Evolutionary conservation across 163 green algal species (phyloP).

Genomic region (Scenedesmus sp.): DNA sequence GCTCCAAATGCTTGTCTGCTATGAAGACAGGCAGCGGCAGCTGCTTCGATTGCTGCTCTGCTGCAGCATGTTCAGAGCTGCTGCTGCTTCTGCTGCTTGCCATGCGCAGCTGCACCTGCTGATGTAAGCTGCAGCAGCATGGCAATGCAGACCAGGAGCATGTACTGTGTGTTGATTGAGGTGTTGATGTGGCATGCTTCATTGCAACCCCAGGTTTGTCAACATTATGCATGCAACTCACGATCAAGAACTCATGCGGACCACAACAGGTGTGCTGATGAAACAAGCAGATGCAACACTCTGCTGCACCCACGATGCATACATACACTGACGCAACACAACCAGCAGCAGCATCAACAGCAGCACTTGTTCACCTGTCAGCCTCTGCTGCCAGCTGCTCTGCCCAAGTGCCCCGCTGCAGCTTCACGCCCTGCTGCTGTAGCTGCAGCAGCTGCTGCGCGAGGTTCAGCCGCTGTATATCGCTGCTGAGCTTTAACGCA

Average conservation of each 20-base stretch:
- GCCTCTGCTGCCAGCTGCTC: constrained; percentile 31
- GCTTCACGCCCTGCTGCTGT: constrained; percentile 34
- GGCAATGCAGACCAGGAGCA: not conserved
- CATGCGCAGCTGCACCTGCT: constrained; percentile 11
- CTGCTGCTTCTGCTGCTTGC: not conserved
- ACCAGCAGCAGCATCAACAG: not conserved
- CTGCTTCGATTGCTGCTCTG: not conserved
- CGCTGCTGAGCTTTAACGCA: not conserved
- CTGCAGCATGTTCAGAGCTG: not conserved
- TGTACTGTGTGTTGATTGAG: no score
- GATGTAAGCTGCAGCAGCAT: not conserved
- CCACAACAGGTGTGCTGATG: no score
- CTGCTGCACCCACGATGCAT: no score
- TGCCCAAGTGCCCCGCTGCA: constrained; percentile 36
- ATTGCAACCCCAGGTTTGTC: no score
- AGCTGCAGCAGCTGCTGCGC: constrained; percentile 36
- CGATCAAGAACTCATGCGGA: no score
- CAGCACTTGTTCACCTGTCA: constrained; percentile 28
- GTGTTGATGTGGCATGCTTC: not conserved
- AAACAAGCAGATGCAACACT: no score
- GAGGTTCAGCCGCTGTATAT: constrained; percentile 42
- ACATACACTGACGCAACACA: not conserved
- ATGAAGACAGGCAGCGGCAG: constrained; percentile 29
- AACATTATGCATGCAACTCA: no score
- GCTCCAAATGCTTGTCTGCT: constrained; percentile 11